These are phyloP conservation scores for Hyphopichia wangnamkhiaoensis DNA, from an alignment of 1,139 yeast species.

Conservation along the genomic window DNA sequence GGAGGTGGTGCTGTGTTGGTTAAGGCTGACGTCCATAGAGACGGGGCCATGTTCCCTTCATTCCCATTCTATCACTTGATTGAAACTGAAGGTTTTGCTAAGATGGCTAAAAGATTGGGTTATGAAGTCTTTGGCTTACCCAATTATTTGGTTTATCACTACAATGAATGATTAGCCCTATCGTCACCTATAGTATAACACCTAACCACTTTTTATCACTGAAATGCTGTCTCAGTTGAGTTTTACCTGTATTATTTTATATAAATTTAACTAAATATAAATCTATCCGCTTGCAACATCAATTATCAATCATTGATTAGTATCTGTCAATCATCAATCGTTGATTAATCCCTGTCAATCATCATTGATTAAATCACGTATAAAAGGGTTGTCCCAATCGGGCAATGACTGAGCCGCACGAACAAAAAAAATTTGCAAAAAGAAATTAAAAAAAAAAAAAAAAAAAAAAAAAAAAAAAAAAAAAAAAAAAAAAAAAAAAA, in stretches of 20 bases:
- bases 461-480: slow-evolving; percentile 2
- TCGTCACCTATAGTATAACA: too few relatives aligned
- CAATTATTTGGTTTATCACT: slow-evolving; percentile 87
- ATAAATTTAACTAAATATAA: too few relatives aligned
- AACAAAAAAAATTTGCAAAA: slow-evolving; percentile 4
- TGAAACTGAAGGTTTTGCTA: slow-evolving; percentile 98
- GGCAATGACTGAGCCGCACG: slow-evolving; percentile 9
- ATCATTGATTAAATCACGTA: too few relatives aligned
- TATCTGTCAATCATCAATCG: too few relatives aligned
- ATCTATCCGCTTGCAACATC: too few relatives aligned
- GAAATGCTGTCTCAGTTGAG: too few relatives aligned
- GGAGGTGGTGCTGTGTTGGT: slow-evolving; percentile 97
- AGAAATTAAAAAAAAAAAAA: slow-evolving; percentile 5
- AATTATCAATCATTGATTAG: too few relatives aligned
- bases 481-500: slow-evolving; percentile 5
- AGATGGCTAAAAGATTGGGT: slow-evolving; percentile 94
- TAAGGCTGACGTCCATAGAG: slow-evolving; percentile 96
- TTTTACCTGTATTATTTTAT: too few relatives aligned
- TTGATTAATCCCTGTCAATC: too few relatives aligned
- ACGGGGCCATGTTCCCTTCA: slow-evolving; percentile 99
- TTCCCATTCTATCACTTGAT: slow-evolving; percentile 96
- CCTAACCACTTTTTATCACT: too few relatives aligned
- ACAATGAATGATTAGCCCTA: slow-evolving; percentile 51
- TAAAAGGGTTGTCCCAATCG: too few relatives aligned
- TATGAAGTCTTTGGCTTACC: slow-evolving; percentile 92